A percentile compares a stretch with the other conserved stretches of the same genome.
phyloP scores from a whole-genome alignment of 495 filamentous ascomycete species.

The Hypomontagnella monticulosa region DNA sequence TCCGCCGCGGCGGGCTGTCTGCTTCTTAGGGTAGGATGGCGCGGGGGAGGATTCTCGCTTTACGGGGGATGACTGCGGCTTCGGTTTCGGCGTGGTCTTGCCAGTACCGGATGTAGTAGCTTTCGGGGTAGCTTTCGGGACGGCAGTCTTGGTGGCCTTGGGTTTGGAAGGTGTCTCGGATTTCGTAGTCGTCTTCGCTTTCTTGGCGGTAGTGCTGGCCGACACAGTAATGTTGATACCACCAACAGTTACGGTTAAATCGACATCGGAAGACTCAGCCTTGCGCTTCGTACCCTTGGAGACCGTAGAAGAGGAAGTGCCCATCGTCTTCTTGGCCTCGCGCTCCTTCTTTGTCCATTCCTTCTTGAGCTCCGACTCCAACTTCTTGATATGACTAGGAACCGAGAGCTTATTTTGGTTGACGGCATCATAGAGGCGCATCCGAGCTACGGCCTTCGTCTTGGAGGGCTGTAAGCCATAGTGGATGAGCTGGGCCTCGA shows the following conservation, averaged over 20 bases:
- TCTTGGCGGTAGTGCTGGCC: conserved; percentile 23
- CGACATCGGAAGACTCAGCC: conserved; percentile 37
- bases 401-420: conserved; percentile 56
- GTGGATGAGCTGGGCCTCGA: conserved; percentile 67
- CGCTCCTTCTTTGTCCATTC: conserved; percentile 59
- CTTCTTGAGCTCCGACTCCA: conserved; percentile 64
- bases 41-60: background rate
- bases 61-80: background rate
- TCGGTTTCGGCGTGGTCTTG: no score
- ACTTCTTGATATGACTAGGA: conserved; percentile 46
- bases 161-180: conserved; percentile 19
- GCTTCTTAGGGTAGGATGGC: conserved; percentile 3
- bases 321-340: conserved; percentile 54
- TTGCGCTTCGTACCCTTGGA: conserved; percentile 47
- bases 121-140: conserved; percentile 28
- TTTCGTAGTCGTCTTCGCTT: conserved; percentile 31
- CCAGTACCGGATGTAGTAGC: conserved; percentile 2
- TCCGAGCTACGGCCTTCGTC: conserved; percentile 64
- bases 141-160: conserved; percentile 18
- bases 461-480: conserved; percentile 65
- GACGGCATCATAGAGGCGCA: conserved; percentile 63
- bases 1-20: conserved; percentile 34
- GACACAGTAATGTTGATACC: conserved; percentile 42
- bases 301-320: conserved; percentile 8
- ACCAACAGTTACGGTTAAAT: conserved; percentile 36